Base-by-base conservation (phyloP, 192 early-diverging fungal genomes). In the Glomus cerebriforme region DNA sequence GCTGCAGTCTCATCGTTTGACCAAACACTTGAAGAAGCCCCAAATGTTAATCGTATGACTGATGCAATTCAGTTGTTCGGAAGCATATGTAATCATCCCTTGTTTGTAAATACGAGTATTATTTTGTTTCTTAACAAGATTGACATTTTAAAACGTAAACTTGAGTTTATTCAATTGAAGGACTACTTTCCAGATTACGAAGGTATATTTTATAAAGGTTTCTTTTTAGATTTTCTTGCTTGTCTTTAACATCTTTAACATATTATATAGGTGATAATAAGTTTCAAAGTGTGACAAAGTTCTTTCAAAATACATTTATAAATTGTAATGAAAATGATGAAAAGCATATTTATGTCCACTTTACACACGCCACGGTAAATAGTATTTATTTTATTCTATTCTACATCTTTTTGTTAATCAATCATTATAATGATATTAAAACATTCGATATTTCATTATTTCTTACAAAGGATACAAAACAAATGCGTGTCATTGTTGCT, bases 121-220 rank as follows among this genome's bases (percentile, higher is more conserved):
- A 91, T 92, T 32, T 64, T 91, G 37, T 91, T 91, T 79, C 73
- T 91, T 70, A 91, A 91, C 79, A 91, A 91, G 79, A 92, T 92
- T 45, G 90, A 91, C 75, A 83, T 91, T 49, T 85, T 91, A 66
- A 85, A 87, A 59, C 80, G 84, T 39, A 91, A 91, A 71, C 79
- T 91, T 12, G 76, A 79, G 9, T 75, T 77, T 22, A 78, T 81
- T 34, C 58, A 83, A 58, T 84, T 91, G 39, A 84, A 83, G 68
- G 81, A 88, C 26, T 86, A 87, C 60, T 88, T 91, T 58, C 84
- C 89, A 0, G 82, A 91, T 69, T 91, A 90, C 68, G 72, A 83
- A 49, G 90, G 90, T 77, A 60, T 71, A 24, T 35, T 67, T 67
- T 45, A 49, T 7, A 27, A 72, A 29, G 8, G 29, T 47, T 47